phyloP scores from a whole-genome alignment of 345 rosid species.

The Eucalyptus guilfoylei region DNA sequence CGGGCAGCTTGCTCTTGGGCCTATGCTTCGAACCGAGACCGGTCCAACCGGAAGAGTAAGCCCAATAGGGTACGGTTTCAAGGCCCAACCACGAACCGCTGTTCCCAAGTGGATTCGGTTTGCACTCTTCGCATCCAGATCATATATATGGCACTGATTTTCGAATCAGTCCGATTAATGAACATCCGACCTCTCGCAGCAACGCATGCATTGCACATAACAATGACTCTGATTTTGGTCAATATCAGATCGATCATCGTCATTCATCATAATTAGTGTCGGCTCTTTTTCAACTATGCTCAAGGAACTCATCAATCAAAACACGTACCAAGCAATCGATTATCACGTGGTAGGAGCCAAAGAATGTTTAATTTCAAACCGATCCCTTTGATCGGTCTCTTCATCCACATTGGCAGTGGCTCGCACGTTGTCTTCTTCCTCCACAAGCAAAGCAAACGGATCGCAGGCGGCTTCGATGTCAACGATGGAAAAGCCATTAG shows the following conservation, averaged over 20 bases:
- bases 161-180: neutral
- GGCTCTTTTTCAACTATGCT: neutral
- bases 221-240: neutral
- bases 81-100: neutral
- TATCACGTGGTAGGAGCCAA: neutral
- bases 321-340: neutral
- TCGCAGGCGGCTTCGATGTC: neutral
- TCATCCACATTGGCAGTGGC: neutral
- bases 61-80: neutral
- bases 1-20: neutral
- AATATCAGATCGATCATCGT: neutral
- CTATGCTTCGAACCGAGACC: neutral
- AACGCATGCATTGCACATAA: neutral
- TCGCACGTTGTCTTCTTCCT: neutral
- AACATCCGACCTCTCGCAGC: neutral
- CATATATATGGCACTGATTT: neutral
- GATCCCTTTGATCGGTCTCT: neutral
- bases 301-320: neutral
- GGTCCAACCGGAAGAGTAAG: neutral
- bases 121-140: neutral
- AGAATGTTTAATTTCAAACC: neutral
- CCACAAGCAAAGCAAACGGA: neutral
- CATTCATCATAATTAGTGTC: neutral
- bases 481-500: neutral
- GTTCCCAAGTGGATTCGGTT: neutral